Conservation (phyloP, 2,329 filamentous ascomycete genomes). For the Fusarium guadeloupense region DNA sequence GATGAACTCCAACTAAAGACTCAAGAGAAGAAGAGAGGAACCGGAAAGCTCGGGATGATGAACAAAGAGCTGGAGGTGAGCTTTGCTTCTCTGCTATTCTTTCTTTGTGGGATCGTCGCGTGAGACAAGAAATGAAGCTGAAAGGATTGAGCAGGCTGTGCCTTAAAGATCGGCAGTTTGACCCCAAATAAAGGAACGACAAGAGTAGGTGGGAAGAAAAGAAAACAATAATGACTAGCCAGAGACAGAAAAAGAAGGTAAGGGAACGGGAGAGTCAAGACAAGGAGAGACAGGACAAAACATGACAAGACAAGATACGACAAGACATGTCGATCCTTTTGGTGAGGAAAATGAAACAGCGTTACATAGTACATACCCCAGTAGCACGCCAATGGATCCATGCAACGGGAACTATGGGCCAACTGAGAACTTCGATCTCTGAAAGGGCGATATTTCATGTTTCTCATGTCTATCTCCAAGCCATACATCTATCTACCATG, state of each 20-base stretch:
- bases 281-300: background rate
- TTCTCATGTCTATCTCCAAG: background rate
- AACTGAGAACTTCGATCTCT: conserved; percentile 5
- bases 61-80: conserved; percentile 13
- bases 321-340: conserved; percentile 23
- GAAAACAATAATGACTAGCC: background rate
- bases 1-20: background rate
- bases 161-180: background rate
- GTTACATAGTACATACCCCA: conserved; percentile 20
- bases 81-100: background rate
- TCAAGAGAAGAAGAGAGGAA: background rate
- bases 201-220: background rate
- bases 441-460: background rate
- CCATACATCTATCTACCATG: background rate
- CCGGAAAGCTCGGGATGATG: conserved; percentile 8
- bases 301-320: conserved; percentile 1
- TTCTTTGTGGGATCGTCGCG: background rate
- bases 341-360: conserved; percentile 24
- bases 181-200: background rate
- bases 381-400: conserved; percentile 7
- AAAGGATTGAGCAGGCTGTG: conserved; percentile 12
- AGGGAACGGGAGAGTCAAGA: conserved; percentile 1
- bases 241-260: background rate
- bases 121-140: conserved; percentile 6
- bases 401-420: conserved; percentile 16